phyloP scores from a whole-genome alignment of 306 rosid genomes.

The Ormosia semicastrata region DNA sequence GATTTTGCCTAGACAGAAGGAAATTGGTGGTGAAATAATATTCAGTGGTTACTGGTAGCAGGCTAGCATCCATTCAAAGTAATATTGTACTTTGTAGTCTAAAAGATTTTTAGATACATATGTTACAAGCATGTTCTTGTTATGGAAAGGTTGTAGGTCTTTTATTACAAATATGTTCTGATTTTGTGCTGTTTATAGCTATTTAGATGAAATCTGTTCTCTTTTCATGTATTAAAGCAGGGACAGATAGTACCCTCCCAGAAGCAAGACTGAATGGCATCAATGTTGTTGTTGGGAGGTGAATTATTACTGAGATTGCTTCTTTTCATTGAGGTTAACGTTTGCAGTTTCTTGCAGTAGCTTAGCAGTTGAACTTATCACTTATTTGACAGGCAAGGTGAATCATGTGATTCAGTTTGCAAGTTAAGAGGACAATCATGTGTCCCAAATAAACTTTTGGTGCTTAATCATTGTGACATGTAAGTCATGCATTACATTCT shows the following conservation, averaged over 20 bases:
- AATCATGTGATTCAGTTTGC: slow-evolving; percentile 88
- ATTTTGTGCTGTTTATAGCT: slow-evolving; percentile 12
- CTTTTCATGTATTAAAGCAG: slow-evolving; percentile 39
- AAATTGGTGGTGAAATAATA: slow-evolving; percentile 5
- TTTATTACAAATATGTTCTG: slow-evolving; percentile 9
- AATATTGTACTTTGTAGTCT: slow-evolving; percentile 10
- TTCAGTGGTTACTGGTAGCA: not conserved
- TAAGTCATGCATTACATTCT: slow-evolving; percentile 46
- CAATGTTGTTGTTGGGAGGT: slow-evolving; percentile 87
- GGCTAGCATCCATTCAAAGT: not conserved
- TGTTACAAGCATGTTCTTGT: not conserved
- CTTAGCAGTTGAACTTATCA: slow-evolving; percentile 34
- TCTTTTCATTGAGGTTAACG: not conserved
- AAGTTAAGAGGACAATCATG: slow-evolving; percentile 83
- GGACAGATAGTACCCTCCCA: slow-evolving; percentile 41
- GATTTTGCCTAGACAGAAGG: not conserved
- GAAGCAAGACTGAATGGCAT: slow-evolving; percentile 83
- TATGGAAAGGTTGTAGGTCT: not conserved
- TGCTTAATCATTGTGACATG: slow-evolving; percentile 88
- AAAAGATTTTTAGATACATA: not conserved
- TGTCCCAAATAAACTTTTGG: slow-evolving; percentile 77
- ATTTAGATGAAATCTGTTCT: not conserved
- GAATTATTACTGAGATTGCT: slow-evolving; percentile 22
- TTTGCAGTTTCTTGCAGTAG: slow-evolving; percentile 29
- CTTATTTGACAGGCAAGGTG: slow-evolving; percentile 73